Evolutionary conservation across 768 basidiomycete genomes (phyloP), one percentile per base, ranked within the genome.

Genomic region (Termitomyces sp.): DNA sequence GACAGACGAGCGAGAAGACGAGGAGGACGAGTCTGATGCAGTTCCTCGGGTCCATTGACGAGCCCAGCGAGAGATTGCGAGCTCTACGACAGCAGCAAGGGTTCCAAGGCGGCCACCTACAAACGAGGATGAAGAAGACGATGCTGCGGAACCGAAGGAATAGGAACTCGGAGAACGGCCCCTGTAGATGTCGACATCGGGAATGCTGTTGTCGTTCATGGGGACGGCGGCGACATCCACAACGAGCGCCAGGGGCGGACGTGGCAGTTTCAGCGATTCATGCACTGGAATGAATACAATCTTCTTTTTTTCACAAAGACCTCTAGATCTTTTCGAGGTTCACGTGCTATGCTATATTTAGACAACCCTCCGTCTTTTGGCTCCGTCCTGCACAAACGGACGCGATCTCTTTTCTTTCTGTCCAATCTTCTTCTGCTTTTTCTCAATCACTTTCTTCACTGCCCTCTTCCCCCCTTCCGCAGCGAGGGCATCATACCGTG

Each of bases 351-450:
- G n/a, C 41, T 58, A 53, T 56, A 31, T 57, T 58, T 61, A 66
- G 33, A 20, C 60, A 5, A 69, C 45, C 36, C 61, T 66, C 53
- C 59, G 62, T 53, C 67, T 50, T 62, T 64, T 70, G 58, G 51
- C 55, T 46, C 59, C 59, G 42, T 60, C 61, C 30, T 59, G 62
- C 18, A 62, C 61, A 63, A 86, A 88, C 13, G 95, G 95, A 55
- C 93, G 77, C 58, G 81, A 86, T 66, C 84, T 89, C 74, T 95
- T 96, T 78, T 96, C 95, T 71, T 90, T 94, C 72, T 93, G 91
- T 53, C 81, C 81, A 20, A 88, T 76, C 77, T 95, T 96, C 71
- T 84, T 91, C 72, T 91, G 86, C 71, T 86, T 94, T 81, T 91
- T 95, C 65, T 91, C 91, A 31, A 96, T 85, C 6, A 85, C 91